Base-by-base conservation (phyloP, 2,329 filamentous ascomycete genomes). In the Cercospora canescens region DNA sequence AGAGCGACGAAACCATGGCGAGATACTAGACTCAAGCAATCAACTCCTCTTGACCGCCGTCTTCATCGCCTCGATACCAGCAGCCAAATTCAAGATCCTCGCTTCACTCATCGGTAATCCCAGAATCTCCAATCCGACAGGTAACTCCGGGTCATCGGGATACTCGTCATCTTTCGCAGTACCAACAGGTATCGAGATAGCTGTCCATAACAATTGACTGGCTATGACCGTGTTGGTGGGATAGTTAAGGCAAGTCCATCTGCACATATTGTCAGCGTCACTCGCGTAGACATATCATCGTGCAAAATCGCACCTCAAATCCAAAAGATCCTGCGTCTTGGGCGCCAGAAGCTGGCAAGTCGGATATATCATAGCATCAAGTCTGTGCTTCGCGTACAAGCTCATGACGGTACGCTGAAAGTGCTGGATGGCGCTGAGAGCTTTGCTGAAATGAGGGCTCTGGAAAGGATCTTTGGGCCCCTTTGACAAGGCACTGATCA, bases 191-290 rank as follows among this genome's bases (percentile, higher is more conserved):
- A 80, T 74, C 1, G 73, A 76, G 4, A 80, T 69, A 0, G 78
- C 77, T 16, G 77, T 77, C 55, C 74, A 73, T 6, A 75, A 71
- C 41, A 75, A 63, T 41, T 75, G 73, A 58, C 75, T 77, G 0
- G 74, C 78, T 55, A 80, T 74, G 1, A 74, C 69, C 3, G 79
- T 79, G 60, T 80, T 79, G 3, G 74, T 77, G 7, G 75, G 75
- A 57, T 77, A 79, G 48, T 74, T 67, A 6, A 69, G 63, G 11
- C 64, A 60, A 12, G 67, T 67, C 56, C 75, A 78, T 32, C 76
- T 70, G 26, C 65, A 39, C 45, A 14, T 12, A 18, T 9, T 12
- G 48, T 67, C 66, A 66, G 59, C 39, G 32, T 7, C 30, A 50
- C 1, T 6, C 32, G 9, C 24, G 7, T 18, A n/a, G 16, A 21